Evolutionary conservation across 2,329 filamentous ascomycete genomes (phyloP), one percentile per base, ranked within the genome.

Genomic region (Cercospora zeina): DNA sequence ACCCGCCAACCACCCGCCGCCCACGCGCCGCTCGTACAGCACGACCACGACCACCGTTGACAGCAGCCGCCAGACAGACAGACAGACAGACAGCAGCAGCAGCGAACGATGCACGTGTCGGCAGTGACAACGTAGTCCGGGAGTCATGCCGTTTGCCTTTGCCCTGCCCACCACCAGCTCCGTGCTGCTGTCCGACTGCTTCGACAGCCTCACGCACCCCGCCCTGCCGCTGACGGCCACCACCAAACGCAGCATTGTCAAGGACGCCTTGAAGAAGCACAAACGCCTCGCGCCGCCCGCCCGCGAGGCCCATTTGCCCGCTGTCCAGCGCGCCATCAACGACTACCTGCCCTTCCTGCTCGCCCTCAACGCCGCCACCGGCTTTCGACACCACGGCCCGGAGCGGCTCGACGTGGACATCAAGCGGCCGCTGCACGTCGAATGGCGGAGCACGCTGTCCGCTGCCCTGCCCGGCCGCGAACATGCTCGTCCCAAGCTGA

Each of bases 91-190:
- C n/a, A n/a, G n/a, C n/a, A n/a, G n/a, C n/a, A n/a, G n/a, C n/a
- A n/a, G n/a, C n/a, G n/a, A n/a, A n/a, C n/a, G n/a, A n/a, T n/a
- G n/a, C n/a, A n/a, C n/a, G n/a, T n/a, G n/a, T n/a, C n/a, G n/a
- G n/a, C n/a, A n/a, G n/a, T n/a, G n/a, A n/a, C n/a, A n/a, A n/a
- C n/a, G n/a, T n/a, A n/a, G n/a, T n/a, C n/a, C n/a, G n/a, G n/a
- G n/a, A n/a, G 55, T 27, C 56, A 97, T 97, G 95, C 93, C 93
- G 33, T 97, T 90, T 74, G 89, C 90, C 11, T 97, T 96, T 72
- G 79, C 85, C 10, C 85, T 97, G 33, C 93, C 95, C 1, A 97
- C 93, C 0, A 97, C 93, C 4, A 96, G 92, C 34, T 85, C 89
- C 58, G 88, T 96, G 73, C 88, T 90, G 57, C 93, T 96, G 74